Evolutionary conservation across 1,139 yeast genomes (phyloP).

Genomic region (Candida sanyaensis): DNA sequence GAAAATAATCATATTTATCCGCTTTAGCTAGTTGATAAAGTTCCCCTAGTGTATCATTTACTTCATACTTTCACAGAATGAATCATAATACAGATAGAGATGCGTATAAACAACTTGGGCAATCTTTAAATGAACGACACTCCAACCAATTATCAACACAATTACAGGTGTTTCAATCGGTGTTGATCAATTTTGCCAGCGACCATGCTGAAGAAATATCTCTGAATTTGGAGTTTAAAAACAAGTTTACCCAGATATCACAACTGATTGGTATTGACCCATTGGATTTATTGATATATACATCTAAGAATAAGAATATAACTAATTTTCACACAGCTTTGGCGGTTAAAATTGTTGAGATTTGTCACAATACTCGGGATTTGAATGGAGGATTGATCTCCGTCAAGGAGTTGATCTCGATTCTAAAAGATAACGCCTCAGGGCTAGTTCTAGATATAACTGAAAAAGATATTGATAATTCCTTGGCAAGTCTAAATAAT

Average conservation of each 20-base stretch:
- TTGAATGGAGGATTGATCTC: slow-evolving; percentile 81
- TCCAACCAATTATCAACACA: slow-evolving; percentile 57
- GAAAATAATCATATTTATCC: too few species aligned
- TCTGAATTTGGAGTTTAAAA: slow-evolving; percentile 62
- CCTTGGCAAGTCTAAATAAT: slow-evolving; percentile 21
- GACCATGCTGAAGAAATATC: slow-evolving; percentile 64
- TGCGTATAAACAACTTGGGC: slow-evolving; percentile 29
- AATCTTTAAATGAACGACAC: slow-evolving; percentile 37
- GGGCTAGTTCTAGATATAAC: slow-evolving; percentile 19
- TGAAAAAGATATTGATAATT: slow-evolving; percentile 22
- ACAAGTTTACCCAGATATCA: slow-evolving; percentile 75
- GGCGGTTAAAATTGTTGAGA: slow-evolving; percentile 71
- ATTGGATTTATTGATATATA: slow-evolving; percentile 47
- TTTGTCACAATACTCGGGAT: slow-evolving; percentile 68
- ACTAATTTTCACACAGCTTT: slow-evolving; percentile 65
- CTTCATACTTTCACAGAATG: slow-evolving; percentile 4
- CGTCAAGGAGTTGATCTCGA: slow-evolving; percentile 54
- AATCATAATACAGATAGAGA: slow-evolving; percentile 23
- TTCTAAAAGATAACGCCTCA: slow-evolving; percentile 16
- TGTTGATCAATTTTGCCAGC: slow-evolving; percentile 62
- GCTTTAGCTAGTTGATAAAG: too few species aligned
- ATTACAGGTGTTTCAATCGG: slow-evolving; percentile 60
- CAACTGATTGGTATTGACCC: slow-evolving; percentile 85
- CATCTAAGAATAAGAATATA: slow-evolving; percentile 19
- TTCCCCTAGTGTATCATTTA: neutral